Base-by-base conservation (phyloP, 148 eudicot genomes). In the Vaccinium corymbosum region DNA sequence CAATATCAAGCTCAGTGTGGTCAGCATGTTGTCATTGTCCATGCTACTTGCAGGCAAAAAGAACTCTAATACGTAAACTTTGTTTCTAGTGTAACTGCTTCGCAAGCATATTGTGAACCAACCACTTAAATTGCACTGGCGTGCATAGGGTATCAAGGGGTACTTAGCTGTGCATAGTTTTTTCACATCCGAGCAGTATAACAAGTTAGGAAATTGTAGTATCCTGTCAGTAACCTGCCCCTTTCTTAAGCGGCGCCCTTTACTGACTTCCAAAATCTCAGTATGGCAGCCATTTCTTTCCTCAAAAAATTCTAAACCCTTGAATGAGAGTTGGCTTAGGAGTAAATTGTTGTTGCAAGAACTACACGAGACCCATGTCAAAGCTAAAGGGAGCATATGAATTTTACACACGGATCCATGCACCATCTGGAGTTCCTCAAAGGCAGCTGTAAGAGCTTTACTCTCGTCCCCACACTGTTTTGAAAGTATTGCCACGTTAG, bases 121-220 rank as follows among this genome's bases (percentile, higher is more conserved):
- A n/a, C 85, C 68, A 22, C 25, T 27, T 0, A 88, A 8, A 25
- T 74, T 42, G 55, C 25, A 84, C 73, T 27, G 1, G 4, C 80
- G 87, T 1, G 87, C 88, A 81, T 78, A 73, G 56, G 88, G 92
- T 17, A 66, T 82, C 32, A 88, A 78, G 1, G 89, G 90, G 83
- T 88, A 87, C 71, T 90, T 80, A 1, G 73, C 59, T 6, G 61
- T 85, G 80, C 86, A 52, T n/a, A 85, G 82, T 35, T 83, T 56
- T 4, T 83, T 56, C 8, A 88, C 81, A 46, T 86, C 86, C 7
- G 57, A 27, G 68, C 87, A 87, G 50, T 80, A 90, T 19, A 86
- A 83, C 62, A 81, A 55, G 13, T 66, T 62, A 46, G 20, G 83
- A 11, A 84, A 85, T 5, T 29, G 74, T 29, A 71, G 2, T 19